These are phyloP conservation scores for Blepharisma japonicum DNA, from an alignment of 73 alveolate genomes.

Conservation along the genomic window DNA sequence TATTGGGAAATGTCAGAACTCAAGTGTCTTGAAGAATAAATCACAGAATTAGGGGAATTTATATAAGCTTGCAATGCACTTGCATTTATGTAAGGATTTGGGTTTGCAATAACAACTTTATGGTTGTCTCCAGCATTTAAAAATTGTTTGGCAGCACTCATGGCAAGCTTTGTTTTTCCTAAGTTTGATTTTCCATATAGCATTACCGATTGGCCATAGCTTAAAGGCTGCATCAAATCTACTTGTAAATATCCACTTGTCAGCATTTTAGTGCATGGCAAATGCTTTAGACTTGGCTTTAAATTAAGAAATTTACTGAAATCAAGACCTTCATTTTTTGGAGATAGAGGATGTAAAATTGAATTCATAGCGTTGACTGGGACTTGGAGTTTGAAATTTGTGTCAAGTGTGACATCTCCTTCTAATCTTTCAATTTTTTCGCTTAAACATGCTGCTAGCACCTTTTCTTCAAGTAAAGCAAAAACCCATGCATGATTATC, in stretches of 20 bases:
- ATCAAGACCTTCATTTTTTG: background rate
- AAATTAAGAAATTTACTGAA: background rate
- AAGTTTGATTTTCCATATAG: background rate
- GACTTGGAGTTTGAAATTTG: background rate
- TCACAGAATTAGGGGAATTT: background rate
- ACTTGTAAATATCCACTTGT: background rate
- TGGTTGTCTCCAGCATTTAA: background rate
- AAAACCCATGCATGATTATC: slow-evolving; percentile 12
- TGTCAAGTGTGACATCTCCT: background rate
- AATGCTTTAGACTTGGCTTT: background rate
- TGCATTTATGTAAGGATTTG: background rate
- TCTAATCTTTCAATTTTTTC: background rate
- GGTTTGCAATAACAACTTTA: slow-evolving; percentile 25
- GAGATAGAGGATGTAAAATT: background rate
- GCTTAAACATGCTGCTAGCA: background rate
- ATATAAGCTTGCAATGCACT: background rate
- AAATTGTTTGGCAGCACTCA: background rate
- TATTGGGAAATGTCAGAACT: slow-evolving; percentile 18
- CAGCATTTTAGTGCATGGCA: background rate
- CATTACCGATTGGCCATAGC: background rate
- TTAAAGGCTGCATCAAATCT: slow-evolving; percentile 2
- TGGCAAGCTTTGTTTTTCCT: slow-evolving; percentile 11
- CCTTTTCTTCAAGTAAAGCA: background rate
- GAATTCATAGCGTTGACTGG: background rate
- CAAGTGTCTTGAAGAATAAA: background rate